Base-by-base conservation (phyloP, 495 filamentous ascomycete genomes). In the Penicillium cosmopolitanum region DNA sequence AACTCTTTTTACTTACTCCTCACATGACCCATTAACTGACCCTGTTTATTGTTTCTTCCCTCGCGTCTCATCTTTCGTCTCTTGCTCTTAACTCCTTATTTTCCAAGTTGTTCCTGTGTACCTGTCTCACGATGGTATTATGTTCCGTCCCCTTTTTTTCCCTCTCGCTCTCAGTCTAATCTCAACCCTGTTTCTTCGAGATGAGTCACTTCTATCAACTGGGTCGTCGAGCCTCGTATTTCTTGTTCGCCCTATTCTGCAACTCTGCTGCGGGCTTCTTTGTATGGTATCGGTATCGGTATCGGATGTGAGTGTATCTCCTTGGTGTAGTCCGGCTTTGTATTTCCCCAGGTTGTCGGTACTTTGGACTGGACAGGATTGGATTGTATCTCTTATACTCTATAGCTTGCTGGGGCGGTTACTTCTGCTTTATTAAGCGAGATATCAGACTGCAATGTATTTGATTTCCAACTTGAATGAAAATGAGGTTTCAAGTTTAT, bases 101-200 rank as follows among this genome's bases (percentile, higher is more conserved):
- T 12, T 21, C 42, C 42, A 31, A 31, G 28, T 31, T 31, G 6
- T 10, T 16, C 42, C 42, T 46, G 42, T 46, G 36, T n/a, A 31
- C 11, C 36, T 38, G 36, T 38, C 36, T n/a, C 15, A 1, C 42
- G 2, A 46, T 19, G 42, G 42, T 46, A 46, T 46, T 38, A 38
- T 46, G 8, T 46, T 18, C n/a, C 42, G 5, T 46, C 18, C 1
- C n/a, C 40, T 28, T 56, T 48, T 31, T 21, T 61, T 57, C n/a
- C n/a, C 55, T 38, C 28, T 31, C 28, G 8, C 28, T 21, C 56
- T 60, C 52, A 66, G 60, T 66, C 60, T 66, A 60, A 66, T 66
- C 35, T 58, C 55, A 53, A 61, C 11, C 28, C 19, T 58, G 62
- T 62, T 55, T 56, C 28, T 28, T 57, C 50, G 58, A 44, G 40